These are phyloP conservation scores for Vitis cinerea DNA, from an alignment of 164 flowering plant species.

Conservation along the genomic window DNA sequence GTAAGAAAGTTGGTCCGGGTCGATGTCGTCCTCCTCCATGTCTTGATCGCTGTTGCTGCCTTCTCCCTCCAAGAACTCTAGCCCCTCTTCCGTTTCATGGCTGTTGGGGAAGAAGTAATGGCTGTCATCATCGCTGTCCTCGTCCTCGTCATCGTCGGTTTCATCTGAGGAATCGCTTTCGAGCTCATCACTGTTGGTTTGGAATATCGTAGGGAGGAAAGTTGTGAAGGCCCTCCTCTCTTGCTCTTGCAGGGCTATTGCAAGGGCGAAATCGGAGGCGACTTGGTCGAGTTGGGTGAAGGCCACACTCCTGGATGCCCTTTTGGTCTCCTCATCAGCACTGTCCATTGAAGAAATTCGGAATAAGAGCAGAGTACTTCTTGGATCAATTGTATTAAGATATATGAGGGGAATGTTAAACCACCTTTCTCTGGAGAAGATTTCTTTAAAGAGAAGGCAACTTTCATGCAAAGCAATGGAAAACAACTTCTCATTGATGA, in stretches of 20 bases:
- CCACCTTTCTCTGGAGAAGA: background rate
- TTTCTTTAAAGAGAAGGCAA: constrained; percentile 18
- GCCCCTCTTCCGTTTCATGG: constrained; percentile 7
- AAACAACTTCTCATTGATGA: background rate
- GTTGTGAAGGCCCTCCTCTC: constrained; percentile 16
- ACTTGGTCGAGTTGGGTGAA: constrained; percentile 13
- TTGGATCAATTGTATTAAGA: background rate
- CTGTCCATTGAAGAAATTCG: constrained; percentile 11
- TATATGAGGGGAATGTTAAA: constrained; percentile 3
- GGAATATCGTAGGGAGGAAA: constrained; percentile 10
- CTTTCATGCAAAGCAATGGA: constrained; percentile 19
- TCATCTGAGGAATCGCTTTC: background rate
- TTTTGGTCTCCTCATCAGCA: constrained; percentile 16
- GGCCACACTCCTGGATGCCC: constrained; percentile 9
- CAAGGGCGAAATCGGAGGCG: constrained; percentile 25
- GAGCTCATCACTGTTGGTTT: constrained; percentile 13
- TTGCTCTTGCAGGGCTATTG: constrained; percentile 28
- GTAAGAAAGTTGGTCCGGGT: constrained; percentile 34
- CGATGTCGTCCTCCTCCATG: constrained; percentile 31
- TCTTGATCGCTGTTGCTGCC: constrained; percentile 16
- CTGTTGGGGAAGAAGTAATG: constrained; percentile 6
- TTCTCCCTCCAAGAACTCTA: constrained; percentile 20
- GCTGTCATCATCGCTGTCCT: constrained; percentile 12
- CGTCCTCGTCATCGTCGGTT: constrained; percentile 7
- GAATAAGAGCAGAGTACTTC: background rate